phyloP scores from a whole-genome alignment of 345 rosid species.

The Euphorbia lathyris region DNA sequence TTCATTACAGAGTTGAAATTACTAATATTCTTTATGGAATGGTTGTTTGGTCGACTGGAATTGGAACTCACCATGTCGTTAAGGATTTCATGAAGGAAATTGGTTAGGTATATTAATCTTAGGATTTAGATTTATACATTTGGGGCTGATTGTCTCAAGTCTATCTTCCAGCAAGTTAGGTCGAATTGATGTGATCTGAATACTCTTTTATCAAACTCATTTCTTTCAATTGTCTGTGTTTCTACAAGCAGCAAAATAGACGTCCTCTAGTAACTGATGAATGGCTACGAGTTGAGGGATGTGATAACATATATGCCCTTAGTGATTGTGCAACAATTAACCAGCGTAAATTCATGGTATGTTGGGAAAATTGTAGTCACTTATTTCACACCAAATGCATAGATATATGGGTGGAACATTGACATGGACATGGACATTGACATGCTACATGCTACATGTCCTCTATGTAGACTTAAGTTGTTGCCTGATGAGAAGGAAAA shows the following conservation, averaged over 20 bases:
- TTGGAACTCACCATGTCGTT: constrained; percentile 80
- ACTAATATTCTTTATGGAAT: constrained; percentile 78
- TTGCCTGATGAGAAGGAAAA: not conserved
- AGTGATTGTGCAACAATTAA: constrained; percentile 98
- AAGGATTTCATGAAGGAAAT: constrained; percentile 89
- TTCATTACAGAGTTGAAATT: no score
- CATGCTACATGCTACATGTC: not conserved
- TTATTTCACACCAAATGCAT: not conserved
- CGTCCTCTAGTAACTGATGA: constrained; percentile 96
- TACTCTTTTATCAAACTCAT: not conserved
- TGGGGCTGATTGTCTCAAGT: not conserved
- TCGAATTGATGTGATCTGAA: not conserved
- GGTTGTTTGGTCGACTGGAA: constrained; percentile 99
- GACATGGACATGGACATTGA: no score
- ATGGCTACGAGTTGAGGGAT: constrained; percentile 89
- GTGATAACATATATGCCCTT: constrained; percentile 68
- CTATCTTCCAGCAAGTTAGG: not conserved
- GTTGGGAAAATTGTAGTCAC: not conserved
- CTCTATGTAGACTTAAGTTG: constrained; percentile 1
- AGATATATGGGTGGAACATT: not conserved
- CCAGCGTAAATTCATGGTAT: constrained; percentile 97
- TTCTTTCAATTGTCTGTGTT: constrained; percentile 2
- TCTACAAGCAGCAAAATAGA: constrained; percentile 54
- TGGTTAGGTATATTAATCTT: constrained; percentile 67
- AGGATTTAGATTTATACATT: no score